phyloP scores from a whole-genome alignment of 345 rosid species.

The Eutrema heterophyllum region DNA sequence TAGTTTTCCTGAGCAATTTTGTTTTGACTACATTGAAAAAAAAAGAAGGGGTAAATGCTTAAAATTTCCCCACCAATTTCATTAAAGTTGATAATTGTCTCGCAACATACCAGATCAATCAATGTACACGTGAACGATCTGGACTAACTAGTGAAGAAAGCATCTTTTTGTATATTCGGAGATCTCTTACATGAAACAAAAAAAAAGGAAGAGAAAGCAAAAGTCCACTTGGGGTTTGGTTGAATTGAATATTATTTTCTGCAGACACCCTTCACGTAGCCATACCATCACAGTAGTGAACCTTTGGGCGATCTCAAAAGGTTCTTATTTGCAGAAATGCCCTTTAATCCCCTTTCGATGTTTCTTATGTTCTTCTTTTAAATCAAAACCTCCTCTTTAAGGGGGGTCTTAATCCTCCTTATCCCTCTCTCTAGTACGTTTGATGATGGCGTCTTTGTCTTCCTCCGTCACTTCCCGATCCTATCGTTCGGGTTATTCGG shows the following conservation, averaged over 20 bases:
- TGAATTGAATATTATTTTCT: slow-evolving; percentile 23
- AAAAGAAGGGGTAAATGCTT: too few species aligned
- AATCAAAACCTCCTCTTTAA: not conserved
- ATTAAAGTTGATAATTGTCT: not conserved
- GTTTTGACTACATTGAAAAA: not conserved
- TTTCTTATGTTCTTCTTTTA: slow-evolving; percentile 40
- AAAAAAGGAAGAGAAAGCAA: not conserved
- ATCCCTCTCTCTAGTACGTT: not conserved
- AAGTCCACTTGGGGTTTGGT: slow-evolving; percentile 17
- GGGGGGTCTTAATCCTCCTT: not conserved
- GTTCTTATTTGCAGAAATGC: slow-evolving; percentile 24
- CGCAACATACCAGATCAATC: not conserved
- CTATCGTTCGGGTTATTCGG: slow-evolving; percentile 20
- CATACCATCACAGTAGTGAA: slow-evolving; percentile 24
- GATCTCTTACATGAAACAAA: not conserved
- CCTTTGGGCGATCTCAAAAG: slow-evolving; percentile 91
- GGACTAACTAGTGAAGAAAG: not conserved
- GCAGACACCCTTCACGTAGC: slow-evolving; percentile 7
- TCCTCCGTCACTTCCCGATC: slow-evolving; percentile 46
- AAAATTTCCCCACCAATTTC: not conserved
- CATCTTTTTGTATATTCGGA: slow-evolving; percentile 19
- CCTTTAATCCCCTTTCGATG: slow-evolving; percentile 44
- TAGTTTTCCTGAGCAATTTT: not conserved
- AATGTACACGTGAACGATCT: not conserved
- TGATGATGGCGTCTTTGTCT: slow-evolving; percentile 57